phyloP scores from a whole-genome alignment of 805 yeast genomes.

The Hanseniaspora clermontiae region DNA sequence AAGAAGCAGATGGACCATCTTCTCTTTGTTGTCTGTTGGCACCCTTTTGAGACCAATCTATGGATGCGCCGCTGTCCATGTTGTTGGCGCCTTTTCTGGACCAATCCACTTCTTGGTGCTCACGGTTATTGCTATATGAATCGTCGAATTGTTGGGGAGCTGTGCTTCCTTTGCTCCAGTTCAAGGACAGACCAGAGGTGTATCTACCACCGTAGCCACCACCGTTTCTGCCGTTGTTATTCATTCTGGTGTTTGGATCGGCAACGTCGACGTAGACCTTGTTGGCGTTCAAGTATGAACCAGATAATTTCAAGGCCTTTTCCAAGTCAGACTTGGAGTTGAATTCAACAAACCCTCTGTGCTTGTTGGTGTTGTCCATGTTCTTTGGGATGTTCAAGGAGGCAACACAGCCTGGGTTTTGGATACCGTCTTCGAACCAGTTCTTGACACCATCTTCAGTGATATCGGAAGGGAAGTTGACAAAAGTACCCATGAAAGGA shows the following conservation, averaged over 20 bases:
- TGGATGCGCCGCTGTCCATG: neutral
- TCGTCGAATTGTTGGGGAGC: constrained; percentile 18
- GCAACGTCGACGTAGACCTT: constrained; percentile 66
- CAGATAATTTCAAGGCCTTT: constrained; percentile 56
- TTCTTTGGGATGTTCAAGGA: constrained; percentile 67
- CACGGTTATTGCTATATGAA: neutral
- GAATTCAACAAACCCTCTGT: constrained; percentile 80
- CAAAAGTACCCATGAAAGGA: constrained; percentile 83
- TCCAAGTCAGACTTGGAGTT: constrained; percentile 65
- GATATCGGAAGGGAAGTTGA: constrained; percentile 74
- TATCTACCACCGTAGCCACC: constrained; percentile 37
- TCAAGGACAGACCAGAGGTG: constrained; percentile 19
- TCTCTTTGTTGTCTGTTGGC: neutral
- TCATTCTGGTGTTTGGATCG: constrained; percentile 39
- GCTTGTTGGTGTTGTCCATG: constrained; percentile 50
- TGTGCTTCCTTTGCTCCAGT: constrained; percentile 7
- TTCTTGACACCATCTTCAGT: constrained; percentile 50
- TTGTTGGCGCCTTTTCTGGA: constrained; percentile 5
- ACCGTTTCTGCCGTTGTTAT: constrained; percentile 29
- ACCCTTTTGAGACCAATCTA: constrained; percentile 9
- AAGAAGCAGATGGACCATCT: neutral
- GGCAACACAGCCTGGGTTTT: constrained; percentile 42
- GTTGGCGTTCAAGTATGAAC: constrained; percentile 59
- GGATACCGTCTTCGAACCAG: constrained; percentile 45
- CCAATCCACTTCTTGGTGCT: neutral